Evolutionary conservation across 2,329 filamentous ascomycete genomes (phyloP).

Genomic region (Acephala macrosclerotiorum): DNA sequence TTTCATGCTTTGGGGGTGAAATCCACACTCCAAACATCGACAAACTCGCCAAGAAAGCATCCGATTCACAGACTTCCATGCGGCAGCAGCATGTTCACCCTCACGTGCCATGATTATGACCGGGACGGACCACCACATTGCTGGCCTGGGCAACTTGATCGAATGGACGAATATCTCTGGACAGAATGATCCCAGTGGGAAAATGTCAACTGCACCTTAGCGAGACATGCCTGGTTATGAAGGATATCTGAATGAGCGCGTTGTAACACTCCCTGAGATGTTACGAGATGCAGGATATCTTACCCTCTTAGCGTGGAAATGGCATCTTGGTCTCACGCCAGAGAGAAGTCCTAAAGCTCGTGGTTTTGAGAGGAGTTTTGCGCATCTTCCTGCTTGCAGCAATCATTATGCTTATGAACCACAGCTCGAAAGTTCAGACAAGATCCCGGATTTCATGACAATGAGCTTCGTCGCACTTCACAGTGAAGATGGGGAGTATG

Average conservation of each 20-base stretch:
- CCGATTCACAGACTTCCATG: constrained; percentile 65
- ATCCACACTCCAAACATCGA: constrained; percentile 65
- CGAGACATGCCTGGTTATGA: constrained; percentile 60
- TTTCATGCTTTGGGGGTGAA: constrained; percentile 60
- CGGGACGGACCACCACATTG: constrained; percentile 60
- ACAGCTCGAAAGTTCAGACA: constrained; percentile 43
- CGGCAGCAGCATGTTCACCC: constrained; percentile 65
- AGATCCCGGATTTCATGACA: constrained; percentile 47
- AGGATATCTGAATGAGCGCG: constrained; percentile 60
- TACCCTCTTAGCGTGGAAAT: constrained; percentile 7
- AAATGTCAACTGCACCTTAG: constrained; percentile 37
- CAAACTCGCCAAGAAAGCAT: constrained; percentile 56
- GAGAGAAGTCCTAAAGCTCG: constrained; percentile 51
- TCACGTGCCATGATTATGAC: constrained; percentile 67
- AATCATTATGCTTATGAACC: constrained; percentile 46
- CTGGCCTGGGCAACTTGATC: constrained; percentile 55
- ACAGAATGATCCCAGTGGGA: constrained; percentile 39
- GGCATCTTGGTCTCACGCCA: constrained; percentile 14
- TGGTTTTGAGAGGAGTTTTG: constrained; percentile 54
- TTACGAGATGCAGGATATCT: constrained; percentile 43
- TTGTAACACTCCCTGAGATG: constrained; percentile 59
- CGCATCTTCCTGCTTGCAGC: constrained; percentile 53
- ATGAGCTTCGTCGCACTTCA: constrained; percentile 47
- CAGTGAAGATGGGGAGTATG: constrained; percentile 29
- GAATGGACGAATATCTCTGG: constrained; percentile 44